phyloP scores from a whole-genome alignment of 2,329 filamentous ascomycete genomes.

The Sclerotiophoma versabilis region DNA sequence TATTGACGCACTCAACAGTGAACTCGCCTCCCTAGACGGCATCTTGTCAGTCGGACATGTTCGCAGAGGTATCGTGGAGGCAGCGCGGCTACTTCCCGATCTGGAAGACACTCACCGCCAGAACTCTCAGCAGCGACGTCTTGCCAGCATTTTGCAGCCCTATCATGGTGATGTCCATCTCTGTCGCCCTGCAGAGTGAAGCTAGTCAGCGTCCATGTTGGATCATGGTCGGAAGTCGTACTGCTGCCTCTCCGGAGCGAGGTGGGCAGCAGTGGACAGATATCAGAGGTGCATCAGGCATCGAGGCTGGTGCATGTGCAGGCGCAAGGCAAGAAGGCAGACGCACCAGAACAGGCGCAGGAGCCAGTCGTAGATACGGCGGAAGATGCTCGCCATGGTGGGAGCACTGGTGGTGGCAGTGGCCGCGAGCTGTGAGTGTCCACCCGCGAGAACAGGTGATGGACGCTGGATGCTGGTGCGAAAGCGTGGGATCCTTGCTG shows the following conservation, averaged over 20 bases:
- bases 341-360: constrained; percentile 94
- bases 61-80: constrained; percentile 29
- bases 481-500: constrained; percentile 49
- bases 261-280: constrained; percentile 22
- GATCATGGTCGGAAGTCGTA: constrained; percentile 15
- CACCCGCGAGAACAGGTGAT: constrained; percentile 33
- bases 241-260: constrained; percentile 30
- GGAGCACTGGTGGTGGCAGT: constrained; percentile 39
- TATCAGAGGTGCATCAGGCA: constrained; percentile 43
- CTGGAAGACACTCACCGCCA: constrained; percentile 76
- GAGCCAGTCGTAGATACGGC: constrained; percentile 97
- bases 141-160: constrained; percentile 98
- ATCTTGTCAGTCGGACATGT: constrained; percentile 37
- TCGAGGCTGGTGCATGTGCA: constrained; percentile 21
- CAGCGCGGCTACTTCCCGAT: constrained; percentile 42
- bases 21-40: constrained; percentile 87
- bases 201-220: constrained; percentile 30
- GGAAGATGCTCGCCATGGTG: constrained; percentile 87
- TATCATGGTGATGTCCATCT: constrained; percentile 99
- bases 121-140: constrained; percentile 89
- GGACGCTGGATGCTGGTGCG: constrained; percentile 36
- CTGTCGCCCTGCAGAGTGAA: constrained; percentile 76
- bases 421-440: constrained; percentile 37
- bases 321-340: constrained; percentile 23
- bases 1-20: constrained; percentile 87